These are phyloP conservation scores for Megacollybia marginata DNA, from an alignment of 768 basidiomycete genomes.

Conservation along the genomic window DNA sequence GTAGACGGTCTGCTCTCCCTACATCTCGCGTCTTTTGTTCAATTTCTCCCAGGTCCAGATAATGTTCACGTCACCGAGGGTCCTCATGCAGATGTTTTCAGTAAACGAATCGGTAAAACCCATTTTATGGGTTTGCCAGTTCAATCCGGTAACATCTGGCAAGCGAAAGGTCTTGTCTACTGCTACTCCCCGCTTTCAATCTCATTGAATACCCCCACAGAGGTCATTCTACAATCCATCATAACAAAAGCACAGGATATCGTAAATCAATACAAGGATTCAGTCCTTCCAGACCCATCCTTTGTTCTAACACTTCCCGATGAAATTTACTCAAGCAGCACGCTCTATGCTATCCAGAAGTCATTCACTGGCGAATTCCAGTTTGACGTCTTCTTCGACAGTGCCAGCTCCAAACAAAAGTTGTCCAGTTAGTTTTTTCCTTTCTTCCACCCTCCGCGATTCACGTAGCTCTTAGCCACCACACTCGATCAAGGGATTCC, in stretches of 20 bases:
- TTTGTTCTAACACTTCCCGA: slow-evolving; percentile 73
- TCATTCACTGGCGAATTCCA: slow-evolving; percentile 77
- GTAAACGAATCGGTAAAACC: slow-evolving; percentile 59
- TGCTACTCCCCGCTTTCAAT: not conserved
- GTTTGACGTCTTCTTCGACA: slow-evolving; percentile 87
- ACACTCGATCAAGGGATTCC: slow-evolving; percentile 65
- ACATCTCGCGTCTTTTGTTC: slow-evolving; percentile 2
- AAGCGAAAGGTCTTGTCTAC: slow-evolving; percentile 60
- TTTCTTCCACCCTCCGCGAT: slow-evolving; percentile 4
- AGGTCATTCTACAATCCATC: slow-evolving; percentile 55
- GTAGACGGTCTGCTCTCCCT: slow-evolving; percentile 50
- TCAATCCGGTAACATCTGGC: slow-evolving; percentile 66
- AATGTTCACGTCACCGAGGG: slow-evolving; percentile 52
- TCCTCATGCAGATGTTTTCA: slow-evolving; percentile 48
- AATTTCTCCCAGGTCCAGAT: slow-evolving; percentile 38
- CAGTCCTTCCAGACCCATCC: slow-evolving; percentile 68
- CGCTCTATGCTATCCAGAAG: slow-evolving; percentile 85
- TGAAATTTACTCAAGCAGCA: slow-evolving; percentile 63
- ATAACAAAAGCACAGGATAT: slow-evolving; percentile 48
- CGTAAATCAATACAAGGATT: slow-evolving; percentile 47
- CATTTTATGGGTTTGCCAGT: slow-evolving; percentile 61
- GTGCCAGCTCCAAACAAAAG: slow-evolving; percentile 55
- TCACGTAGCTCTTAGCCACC: slow-evolving; percentile 34
- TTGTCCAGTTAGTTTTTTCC: slow-evolving; percentile 47
- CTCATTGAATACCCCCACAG: slow-evolving; percentile 27